phyloP scores from a whole-genome alignment of 2,329 filamentous ascomycete genomes.

The Apiospora rasikravindrae region DNA sequence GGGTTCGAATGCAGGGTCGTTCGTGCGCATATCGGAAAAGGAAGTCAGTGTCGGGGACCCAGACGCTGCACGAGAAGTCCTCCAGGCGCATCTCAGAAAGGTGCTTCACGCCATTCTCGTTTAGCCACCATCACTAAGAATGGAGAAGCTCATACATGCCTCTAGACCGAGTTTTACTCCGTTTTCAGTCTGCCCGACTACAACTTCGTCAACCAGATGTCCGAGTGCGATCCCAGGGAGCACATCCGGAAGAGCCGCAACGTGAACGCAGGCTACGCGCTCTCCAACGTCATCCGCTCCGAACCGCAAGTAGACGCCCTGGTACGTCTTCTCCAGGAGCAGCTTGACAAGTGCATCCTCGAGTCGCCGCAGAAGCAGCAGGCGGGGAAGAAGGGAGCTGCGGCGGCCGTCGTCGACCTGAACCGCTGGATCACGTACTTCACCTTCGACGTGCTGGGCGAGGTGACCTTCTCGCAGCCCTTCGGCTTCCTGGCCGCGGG shows the following conservation, averaged over 20 bases:
- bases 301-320: slow-evolving; percentile 26
- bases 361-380: background rate
- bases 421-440: slow-evolving; percentile 34
- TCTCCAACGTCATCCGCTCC: slow-evolving; percentile 38
- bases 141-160: slow-evolving; percentile 43
- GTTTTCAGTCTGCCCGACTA: slow-evolving; percentile 46
- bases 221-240: slow-evolving; percentile 41
- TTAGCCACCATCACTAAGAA: slow-evolving; percentile 45
- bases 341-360: slow-evolving; percentile 26
- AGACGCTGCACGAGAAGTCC: slow-evolving; percentile 45
- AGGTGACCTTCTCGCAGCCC: slow-evolving; percentile 38
- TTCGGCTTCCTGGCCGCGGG: slow-evolving; percentile 39
- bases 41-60: slow-evolving; percentile 46
- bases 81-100: slow-evolving; percentile 41
- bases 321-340: slow-evolving; percentile 26
- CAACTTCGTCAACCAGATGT: slow-evolving; percentile 47
- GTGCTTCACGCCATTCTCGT: slow-evolving; percentile 40
- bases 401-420: slow-evolving; percentile 29
- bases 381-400: slow-evolving; percentile 27
- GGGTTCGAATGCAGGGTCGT: slow-evolving; percentile 35
- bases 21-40: slow-evolving; percentile 47
- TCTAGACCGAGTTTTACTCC: slow-evolving; percentile 39
- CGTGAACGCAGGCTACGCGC: slow-evolving; percentile 35
- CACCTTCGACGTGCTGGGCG: slow-evolving; percentile 41
- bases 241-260: slow-evolving; percentile 40